A percentile compares a stretch with the other conserved stretches of the same genome.
phyloP scores from a whole-genome alignment of 1,139 yeast species.

The Hansenula anomala region DNA sequence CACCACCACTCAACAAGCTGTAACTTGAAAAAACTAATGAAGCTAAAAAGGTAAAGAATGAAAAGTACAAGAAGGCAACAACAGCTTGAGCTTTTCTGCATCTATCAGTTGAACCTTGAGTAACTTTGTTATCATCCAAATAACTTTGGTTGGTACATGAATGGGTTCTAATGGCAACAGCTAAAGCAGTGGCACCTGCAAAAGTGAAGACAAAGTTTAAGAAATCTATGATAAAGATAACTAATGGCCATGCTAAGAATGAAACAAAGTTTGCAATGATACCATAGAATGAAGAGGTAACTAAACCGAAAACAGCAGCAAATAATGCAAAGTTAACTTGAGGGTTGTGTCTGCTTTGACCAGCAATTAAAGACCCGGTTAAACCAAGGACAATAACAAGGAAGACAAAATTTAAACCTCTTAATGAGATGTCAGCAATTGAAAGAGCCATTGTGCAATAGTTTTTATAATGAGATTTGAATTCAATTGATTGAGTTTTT shows the following conservation, averaged over 20 bases:
- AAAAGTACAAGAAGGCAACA: conserved; percentile 84
- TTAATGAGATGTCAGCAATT: conserved; percentile 69
- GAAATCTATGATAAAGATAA: conserved; percentile 72
- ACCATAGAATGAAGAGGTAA: conserved; percentile 79
- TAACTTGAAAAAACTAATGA: conserved; percentile 59
- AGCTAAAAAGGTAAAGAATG: conserved; percentile 71
- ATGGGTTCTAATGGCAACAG: conserved; percentile 83
- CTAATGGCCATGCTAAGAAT: conserved; percentile 82
- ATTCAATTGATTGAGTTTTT: not conserved
- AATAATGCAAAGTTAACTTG: conserved; percentile 88
- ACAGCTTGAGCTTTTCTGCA: conserved; percentile 96
- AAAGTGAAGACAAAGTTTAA: conserved; percentile 87
- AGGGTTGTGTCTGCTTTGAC: conserved; percentile 56
- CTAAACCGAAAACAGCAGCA: conserved; percentile 79
- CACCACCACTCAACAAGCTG: conserved; percentile 63
- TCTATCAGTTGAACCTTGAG: conserved; percentile 74
- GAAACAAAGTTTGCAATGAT: conserved; percentile 71
- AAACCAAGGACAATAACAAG: conserved; percentile 78
- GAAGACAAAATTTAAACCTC: conserved; percentile 69
- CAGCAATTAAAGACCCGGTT: conserved; percentile 78
- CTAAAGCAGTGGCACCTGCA: conserved; percentile 91
- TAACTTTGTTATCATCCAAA: conserved; percentile 57
- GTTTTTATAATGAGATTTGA: too few relatives aligned
- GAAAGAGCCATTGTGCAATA: not conserved
- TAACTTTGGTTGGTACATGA: conserved; percentile 71